These are phyloP conservation scores for Xylariaceae sp. DNA, from an alignment of 2,329 filamentous ascomycete genomes.

Conservation along the genomic window DNA sequence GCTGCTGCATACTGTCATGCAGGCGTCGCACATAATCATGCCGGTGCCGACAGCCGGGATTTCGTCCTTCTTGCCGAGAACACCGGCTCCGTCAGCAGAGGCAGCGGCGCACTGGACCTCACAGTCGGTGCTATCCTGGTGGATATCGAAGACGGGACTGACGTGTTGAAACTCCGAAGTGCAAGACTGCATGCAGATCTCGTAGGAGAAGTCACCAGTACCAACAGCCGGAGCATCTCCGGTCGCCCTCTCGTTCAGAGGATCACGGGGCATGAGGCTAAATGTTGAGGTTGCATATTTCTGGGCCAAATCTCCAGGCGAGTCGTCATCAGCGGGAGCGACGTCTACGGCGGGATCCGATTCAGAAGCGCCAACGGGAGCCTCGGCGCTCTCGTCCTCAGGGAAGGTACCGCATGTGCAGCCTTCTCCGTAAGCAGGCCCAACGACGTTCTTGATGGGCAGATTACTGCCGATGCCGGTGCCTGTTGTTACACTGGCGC, in stretches of 20 bases:
- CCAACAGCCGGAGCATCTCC: not conserved
- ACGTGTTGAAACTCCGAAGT: not conserved
- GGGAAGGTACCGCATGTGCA: not conserved
- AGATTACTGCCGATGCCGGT: not conserved
- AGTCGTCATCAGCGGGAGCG: not conserved
- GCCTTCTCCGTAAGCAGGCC: not conserved
- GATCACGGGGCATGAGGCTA: no score
- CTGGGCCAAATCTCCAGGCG: no score
- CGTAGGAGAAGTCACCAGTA: not conserved
- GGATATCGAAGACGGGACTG: no score
- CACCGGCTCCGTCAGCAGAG: not conserved
- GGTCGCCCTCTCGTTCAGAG: no score
- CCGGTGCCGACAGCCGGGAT: not conserved
- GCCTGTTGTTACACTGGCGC: not conserved
- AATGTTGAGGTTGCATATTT: no score
- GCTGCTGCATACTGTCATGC: conserved; percentile 6
- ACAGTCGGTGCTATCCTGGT: no score
- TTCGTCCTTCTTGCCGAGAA: conserved; percentile 4
- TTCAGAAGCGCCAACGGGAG: not conserved
- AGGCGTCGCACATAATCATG: conserved; percentile 4
- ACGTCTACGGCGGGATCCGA: not conserved
- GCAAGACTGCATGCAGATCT: not conserved
- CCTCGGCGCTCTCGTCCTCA: not conserved
- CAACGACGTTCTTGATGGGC: not conserved
- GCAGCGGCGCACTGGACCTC: not conserved